Conservation (phyloP, 306 rosid genomes). For the barrel medic (Medicago truncatula) region MtrunA17r5.0-ANR NC_053048.1:55634001-55634500, state of each 20-base stretch:
- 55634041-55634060: slow-evolving; percentile 14
- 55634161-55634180: slow-evolving; percentile 27
- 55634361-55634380: slow-evolving; percentile 47
- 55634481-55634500: slow-evolving; percentile 40
- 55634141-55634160: slow-evolving; percentile 11
- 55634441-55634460: slow-evolving; percentile 58
- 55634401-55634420: slow-evolving; percentile 64
- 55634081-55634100: not conserved
- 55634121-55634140: slow-evolving; percentile 32
- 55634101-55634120: slow-evolving; percentile 31
- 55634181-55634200: slow-evolving; percentile 9
- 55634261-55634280: slow-evolving; percentile 60
- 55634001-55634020: slow-evolving; percentile 32
- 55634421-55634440: slow-evolving; percentile 71
- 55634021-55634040: slow-evolving; percentile 19
- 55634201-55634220: slow-evolving; percentile 1
- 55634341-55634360: slow-evolving; percentile 5
- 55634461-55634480: slow-evolving; percentile 55
- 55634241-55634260: slow-evolving; percentile 50
- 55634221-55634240: slow-evolving; percentile 74
- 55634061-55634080: slow-evolving; percentile 20
- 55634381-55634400: slow-evolving; percentile 63
- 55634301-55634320: not conserved
- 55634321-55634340: not conserved
- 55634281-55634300: slow-evolving; percentile 56